phyloP scores from a whole-genome alignment of 352 stramenopile genomes.

The Phytopythium mirpurense region DNA sequence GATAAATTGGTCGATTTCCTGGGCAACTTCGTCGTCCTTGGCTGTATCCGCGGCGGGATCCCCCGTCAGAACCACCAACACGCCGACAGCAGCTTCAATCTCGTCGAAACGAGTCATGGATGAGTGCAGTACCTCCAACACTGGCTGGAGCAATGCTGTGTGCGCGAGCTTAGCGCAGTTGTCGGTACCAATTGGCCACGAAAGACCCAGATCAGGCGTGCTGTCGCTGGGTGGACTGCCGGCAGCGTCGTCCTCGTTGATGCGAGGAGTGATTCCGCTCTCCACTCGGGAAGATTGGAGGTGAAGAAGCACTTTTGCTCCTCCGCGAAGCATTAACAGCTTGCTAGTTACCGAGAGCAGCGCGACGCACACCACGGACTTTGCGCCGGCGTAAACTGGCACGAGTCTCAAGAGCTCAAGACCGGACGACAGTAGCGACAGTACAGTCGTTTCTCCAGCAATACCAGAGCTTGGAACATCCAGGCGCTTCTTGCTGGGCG shows the following conservation, averaged over 20 bases:
- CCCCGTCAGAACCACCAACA: conserved; percentile 22
- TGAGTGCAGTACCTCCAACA: conserved; percentile 34
- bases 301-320: conserved; percentile 20
- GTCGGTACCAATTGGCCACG: conserved; percentile 26
- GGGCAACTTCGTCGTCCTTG: conserved; percentile 8
- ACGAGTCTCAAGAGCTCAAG: conserved; percentile 19
- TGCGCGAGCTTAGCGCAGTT: conserved; percentile 18
- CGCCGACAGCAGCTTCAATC: conserved; percentile 35
- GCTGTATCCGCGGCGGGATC: conserved; percentile 8
- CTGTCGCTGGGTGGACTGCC: neutral
- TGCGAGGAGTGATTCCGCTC: too few species aligned
- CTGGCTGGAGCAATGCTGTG: conserved; percentile 19
- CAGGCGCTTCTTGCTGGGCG: conserved; percentile 38
- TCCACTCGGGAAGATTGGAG: neutral
- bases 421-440: conserved; percentile 24
- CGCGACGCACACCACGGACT: conserved; percentile 25
- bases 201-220: neutral
- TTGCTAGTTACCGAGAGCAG: conserved; percentile 23
- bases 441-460: conserved; percentile 25
- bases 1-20: conserved; percentile 22
- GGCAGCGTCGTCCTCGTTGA: neutral
- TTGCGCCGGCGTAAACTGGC: conserved; percentile 15
- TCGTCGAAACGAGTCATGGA: conserved; percentile 33
- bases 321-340: conserved; percentile 25
- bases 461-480: conserved; percentile 14